A percentile compares a stretch with the other conserved stretches of the same genome.
Evolutionary conservation across 192 early-diverging fungal species (phyloP).

Genomic region (Backusella macrospora): DNA sequence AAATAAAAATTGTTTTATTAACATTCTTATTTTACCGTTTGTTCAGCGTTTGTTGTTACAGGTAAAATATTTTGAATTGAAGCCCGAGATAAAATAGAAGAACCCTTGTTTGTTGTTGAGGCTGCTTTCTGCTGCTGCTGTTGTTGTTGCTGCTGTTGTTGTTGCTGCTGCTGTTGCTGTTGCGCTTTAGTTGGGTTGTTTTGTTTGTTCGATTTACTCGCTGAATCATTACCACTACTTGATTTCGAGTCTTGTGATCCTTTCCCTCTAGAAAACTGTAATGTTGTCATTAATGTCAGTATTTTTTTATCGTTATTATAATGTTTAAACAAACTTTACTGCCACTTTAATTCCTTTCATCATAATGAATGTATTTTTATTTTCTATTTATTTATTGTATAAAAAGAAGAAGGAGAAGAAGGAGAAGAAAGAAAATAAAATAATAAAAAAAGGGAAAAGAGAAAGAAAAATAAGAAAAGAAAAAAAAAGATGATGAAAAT

Average conservation of each 20-base stretch:
- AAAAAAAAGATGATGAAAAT: not conserved
- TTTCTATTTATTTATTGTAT: not conserved
- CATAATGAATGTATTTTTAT: conserved; percentile 18
- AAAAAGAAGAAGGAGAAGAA: not conserved
- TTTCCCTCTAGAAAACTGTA: not conserved
- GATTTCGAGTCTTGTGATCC: conserved; percentile 4
- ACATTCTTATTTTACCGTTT: not conserved
- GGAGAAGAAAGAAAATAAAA: not conserved
- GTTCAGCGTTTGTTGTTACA: not conserved
- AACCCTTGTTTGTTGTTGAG: not conserved
- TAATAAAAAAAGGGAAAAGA: not conserved
- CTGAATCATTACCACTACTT: not conserved
- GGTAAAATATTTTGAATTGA: conserved; percentile 18
- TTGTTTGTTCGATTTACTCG: not conserved
- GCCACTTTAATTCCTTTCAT: conserved; percentile 40
- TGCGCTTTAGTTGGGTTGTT: not conserved
- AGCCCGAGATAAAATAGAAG: conserved; percentile 13
- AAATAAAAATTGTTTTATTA: not conserved
- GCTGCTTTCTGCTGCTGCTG: not conserved
- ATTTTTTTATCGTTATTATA: not conserved
- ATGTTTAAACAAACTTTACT: conserved; percentile 12
- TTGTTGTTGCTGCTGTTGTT: not conserved
- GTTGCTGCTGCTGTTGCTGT: not conserved
- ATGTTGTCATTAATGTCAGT: too few relatives aligned
- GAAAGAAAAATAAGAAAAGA: not conserved